phyloP scores from a whole-genome alignment of 2,329 filamentous ascomycete genomes.

The Claviceps paspali region DNA sequence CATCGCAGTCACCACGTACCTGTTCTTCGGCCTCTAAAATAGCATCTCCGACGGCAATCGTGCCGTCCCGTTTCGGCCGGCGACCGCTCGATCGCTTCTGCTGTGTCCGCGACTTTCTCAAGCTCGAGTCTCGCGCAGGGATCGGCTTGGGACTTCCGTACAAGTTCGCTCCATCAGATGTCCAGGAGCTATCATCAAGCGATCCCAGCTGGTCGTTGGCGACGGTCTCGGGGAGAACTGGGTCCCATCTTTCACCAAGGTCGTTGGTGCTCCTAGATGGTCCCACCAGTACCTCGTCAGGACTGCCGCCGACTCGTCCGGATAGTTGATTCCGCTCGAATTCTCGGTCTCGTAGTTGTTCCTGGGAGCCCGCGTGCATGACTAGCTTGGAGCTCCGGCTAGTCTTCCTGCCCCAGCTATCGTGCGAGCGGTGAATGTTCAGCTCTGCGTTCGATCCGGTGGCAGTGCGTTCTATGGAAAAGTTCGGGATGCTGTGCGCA shows the following conservation, averaged over 20 bases:
- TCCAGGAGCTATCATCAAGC: slow-evolving; percentile 12
- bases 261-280: slow-evolving; percentile 16
- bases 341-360: slow-evolving; percentile 48
- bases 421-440: slow-evolving; percentile 36
- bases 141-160: slow-evolving; percentile 36
- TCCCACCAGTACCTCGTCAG: slow-evolving; percentile 9
- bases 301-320: slow-evolving; percentile 14
- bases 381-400: slow-evolving; percentile 39
- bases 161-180: slow-evolving; percentile 9
- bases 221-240: slow-evolving; percentile 34
- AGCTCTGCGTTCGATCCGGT: slow-evolving; percentile 30
- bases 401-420: slow-evolving; percentile 47
- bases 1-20: not conserved
- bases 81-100: slow-evolving; percentile 37
- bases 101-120: slow-evolving; percentile 39
- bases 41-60: slow-evolving; percentile 18
- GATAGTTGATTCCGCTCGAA: slow-evolving; percentile 41
- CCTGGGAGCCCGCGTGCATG: slow-evolving; percentile 61
- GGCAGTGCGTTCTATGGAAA: slow-evolving; percentile 45
- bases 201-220: slow-evolving; percentile 38
- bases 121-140: slow-evolving; percentile 52
- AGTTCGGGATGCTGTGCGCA: slow-evolving; percentile 45
- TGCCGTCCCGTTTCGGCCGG: slow-evolving; percentile 33
- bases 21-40: slow-evolving; percentile 29
- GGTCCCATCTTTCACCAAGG: slow-evolving; percentile 24